phyloP scores from a whole-genome alignment of 768 basidiomycete genomes.

The Psilocybe subaeruginosa region DNA sequence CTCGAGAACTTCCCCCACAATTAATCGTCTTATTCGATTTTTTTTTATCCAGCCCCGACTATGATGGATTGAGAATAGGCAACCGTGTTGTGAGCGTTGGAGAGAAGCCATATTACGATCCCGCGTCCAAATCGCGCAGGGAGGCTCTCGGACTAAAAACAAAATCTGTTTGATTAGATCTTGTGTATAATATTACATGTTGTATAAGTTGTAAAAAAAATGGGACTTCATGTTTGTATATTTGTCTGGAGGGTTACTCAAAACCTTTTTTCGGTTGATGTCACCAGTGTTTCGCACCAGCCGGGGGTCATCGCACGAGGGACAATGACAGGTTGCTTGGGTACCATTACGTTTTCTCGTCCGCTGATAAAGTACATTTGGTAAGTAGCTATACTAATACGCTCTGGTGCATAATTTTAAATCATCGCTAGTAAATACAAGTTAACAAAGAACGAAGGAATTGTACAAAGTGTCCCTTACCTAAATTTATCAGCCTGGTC shows the following conservation, averaged over 20 bases:
- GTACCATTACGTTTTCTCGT: too few species aligned
- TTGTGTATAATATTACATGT: too few species aligned
- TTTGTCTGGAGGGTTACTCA: too few species aligned
- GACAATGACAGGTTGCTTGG: too few species aligned
- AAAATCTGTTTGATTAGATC: background rate
- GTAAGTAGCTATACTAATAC: background rate
- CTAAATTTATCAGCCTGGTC: slow-evolving; percentile 45
- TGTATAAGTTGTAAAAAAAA: too few species aligned
- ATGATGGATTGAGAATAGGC: slow-evolving; percentile 40
- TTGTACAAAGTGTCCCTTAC: background rate
- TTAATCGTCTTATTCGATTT: background rate
- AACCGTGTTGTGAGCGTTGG: slow-evolving; percentile 58
- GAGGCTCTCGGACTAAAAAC: slow-evolving; percentile 22
- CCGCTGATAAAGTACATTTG: background rate
- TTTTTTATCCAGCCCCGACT: slow-evolving; percentile 35
- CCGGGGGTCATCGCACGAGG: too few species aligned
- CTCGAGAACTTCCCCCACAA: background rate
- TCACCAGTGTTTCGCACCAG: too few species aligned
- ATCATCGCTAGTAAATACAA: background rate
- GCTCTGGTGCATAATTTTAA: background rate
- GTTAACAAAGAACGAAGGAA: background rate
- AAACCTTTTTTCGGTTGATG: too few species aligned
- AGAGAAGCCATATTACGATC: slow-evolving; percentile 55
- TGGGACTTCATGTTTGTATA: too few species aligned
- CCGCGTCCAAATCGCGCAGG: slow-evolving; percentile 36